These are phyloP conservation scores for Diphasiastrum complanatum DNA, from an alignment of 83 land plant species.

Conservation along the genomic window DNA sequence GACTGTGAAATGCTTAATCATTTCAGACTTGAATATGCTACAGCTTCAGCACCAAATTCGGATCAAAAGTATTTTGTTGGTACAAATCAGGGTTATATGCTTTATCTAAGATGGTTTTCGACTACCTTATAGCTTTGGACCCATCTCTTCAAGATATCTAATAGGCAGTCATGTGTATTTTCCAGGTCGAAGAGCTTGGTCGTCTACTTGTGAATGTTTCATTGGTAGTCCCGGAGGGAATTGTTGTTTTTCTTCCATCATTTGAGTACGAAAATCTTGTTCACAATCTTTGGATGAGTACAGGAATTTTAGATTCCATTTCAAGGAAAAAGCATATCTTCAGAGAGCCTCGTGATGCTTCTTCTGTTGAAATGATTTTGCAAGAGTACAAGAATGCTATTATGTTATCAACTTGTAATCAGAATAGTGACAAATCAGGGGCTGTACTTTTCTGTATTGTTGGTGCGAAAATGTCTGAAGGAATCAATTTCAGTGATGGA, in stretches of 20 bases:
- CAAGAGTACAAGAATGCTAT: conserved; percentile 66
- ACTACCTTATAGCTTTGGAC: too few species aligned
- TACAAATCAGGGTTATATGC: too few species aligned
- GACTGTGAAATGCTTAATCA: too few species aligned
- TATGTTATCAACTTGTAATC: conserved; percentile 15
- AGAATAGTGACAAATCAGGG: conserved; percentile 38
- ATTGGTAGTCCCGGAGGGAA: conserved; percentile 83
- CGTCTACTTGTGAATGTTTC: conserved; percentile 69
- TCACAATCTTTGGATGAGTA: conserved; percentile 54
- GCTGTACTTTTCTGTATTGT: conserved; percentile 81
- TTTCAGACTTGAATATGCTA: too few species aligned
- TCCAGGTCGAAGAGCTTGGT: conserved; percentile 85
- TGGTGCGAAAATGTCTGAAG: conserved; percentile 97
- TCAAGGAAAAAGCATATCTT: conserved; percentile 62
- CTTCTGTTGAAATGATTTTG: conserved; percentile 57
- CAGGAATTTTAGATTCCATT: conserved; percentile 64
- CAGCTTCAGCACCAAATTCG: too few species aligned
- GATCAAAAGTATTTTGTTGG: too few species aligned
- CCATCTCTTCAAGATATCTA: too few species aligned
- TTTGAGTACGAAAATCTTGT: conserved; percentile 80
- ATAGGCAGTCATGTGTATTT: too few species aligned
- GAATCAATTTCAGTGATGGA: conserved; percentile 96
- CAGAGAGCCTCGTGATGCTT: conserved; percentile 72
- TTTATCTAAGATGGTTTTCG: too few species aligned
- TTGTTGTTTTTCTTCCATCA: conserved; percentile 88